Base-by-base conservation (phyloP, 306 rosid species). In the Cucurbita moschata region DNA sequence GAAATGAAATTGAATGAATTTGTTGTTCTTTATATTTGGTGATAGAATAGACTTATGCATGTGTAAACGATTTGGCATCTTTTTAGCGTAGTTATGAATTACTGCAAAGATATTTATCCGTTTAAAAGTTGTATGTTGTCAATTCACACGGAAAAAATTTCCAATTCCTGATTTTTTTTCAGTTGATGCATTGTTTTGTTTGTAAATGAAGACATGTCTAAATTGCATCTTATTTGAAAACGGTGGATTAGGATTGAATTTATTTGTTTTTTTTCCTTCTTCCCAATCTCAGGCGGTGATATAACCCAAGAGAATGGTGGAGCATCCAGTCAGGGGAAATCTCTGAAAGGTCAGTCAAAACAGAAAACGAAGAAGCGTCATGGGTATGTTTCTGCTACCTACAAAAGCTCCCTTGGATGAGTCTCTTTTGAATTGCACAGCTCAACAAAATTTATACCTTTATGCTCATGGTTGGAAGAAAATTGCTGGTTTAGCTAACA, bases 351-450 rank as follows among this genome's bases (percentile, higher is more conserved):
- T 65, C 92, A 84, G 61, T 51, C 75, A 52, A 94, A 90, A 82
- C 92, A 89, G 75, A 90, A 83, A 83, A 10, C 85, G 54, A 80
- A 85, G 76, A 90, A 94, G 75, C 88, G 93, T 40, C 96, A 92
- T 75, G 98, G 98, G 98, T 94, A 80, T 50, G 88, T 79, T 72
- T 84, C 57, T 56, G 79, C 53, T 73, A 49, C 38, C 72, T 80
- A 64, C 30, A 65, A 43, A 30, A 67, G 42, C 64, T 43, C 35
- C 76, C 63, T 72, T 57, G 18, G 30, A 63, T 74, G 18, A 26
- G 75, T 73, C 72, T 60, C 63, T 71, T 61, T 18, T 49, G 52
- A 56, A 13, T 68, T 46, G 73, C 56, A 63, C 71, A 47, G 51
- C 37, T 30, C 7, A 47, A 68, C 56, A 46, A 47, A 68, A 19